phyloP scores from a whole-genome alignment of 2,329 filamentous ascomycete genomes.

The Fusarium oxysporum region DNA sequence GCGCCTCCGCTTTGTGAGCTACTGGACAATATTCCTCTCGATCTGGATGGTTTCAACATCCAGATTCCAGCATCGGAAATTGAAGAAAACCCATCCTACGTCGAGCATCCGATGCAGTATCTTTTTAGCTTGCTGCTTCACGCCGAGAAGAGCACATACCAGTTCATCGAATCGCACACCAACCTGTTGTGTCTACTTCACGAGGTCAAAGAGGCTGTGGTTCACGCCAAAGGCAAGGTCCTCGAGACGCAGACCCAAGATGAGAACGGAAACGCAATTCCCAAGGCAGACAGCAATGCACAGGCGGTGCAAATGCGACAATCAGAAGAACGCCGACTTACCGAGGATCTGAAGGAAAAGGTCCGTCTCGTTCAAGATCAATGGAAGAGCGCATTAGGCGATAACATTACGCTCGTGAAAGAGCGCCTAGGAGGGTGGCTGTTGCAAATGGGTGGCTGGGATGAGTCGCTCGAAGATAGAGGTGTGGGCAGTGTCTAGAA shows the following conservation, averaged over 20 bases:
- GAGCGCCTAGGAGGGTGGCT: constrained; percentile 79
- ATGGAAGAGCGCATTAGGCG: constrained; percentile 89
- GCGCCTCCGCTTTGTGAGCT: constrained; percentile 83
- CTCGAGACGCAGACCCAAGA: constrained; percentile 72
- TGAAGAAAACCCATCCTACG: constrained; percentile 86
- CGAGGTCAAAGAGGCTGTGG: constrained; percentile 85
- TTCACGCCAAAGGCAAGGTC: constrained; percentile 74
- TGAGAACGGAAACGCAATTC: constrained; percentile 48
- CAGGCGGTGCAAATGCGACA: constrained; percentile 67
- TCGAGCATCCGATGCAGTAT: constrained; percentile 87
- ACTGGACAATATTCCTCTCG: constrained; percentile 80
- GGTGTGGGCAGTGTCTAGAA: constrained; percentile 61
- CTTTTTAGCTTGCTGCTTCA: constrained; percentile 87
- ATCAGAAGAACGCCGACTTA: constrained; percentile 78
- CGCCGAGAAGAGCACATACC: constrained; percentile 91
- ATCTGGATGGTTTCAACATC: constrained; percentile 72
- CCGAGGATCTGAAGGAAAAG: constrained; percentile 91
- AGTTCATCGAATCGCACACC: constrained; percentile 95
- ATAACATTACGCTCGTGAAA: constrained; percentile 78
- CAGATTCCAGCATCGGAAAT: constrained; percentile 83
- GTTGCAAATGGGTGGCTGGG: constrained; percentile 85
- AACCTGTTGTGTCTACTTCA: constrained; percentile 91
- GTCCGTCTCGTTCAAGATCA: constrained; percentile 90
- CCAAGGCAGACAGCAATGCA: constrained; percentile 50
- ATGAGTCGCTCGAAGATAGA: constrained; percentile 75